Evolutionary conservation across 2,329 filamentous ascomycete species (phyloP).

Genomic region (Diaporthe eres): DNA sequence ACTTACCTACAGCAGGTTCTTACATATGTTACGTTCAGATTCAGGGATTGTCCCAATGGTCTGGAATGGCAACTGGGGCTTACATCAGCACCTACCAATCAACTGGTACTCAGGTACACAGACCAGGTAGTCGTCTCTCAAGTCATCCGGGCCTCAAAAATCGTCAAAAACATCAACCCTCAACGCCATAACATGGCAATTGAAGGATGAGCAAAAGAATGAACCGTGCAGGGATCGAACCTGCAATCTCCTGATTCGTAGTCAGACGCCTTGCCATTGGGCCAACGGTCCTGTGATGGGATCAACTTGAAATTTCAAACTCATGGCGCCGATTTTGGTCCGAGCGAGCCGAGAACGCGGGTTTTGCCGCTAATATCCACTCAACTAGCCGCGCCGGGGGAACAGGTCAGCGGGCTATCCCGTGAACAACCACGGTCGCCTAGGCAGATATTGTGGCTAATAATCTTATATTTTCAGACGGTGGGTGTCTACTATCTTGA

Average conservation of each 20-base stretch:
- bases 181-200: accelerated
- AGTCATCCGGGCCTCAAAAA: not conserved
- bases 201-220: not conserved
- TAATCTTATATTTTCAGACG: not conserved
- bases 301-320: not conserved
- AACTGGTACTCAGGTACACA: not conserved
- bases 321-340: accelerated
- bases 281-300: conserved; percentile 44
- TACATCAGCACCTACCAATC: not conserved
- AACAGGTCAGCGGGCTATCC: not conserved
- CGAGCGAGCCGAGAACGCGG: not conserved
- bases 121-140: not conserved
- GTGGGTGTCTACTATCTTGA: too few species aligned
- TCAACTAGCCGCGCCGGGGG: not conserved
- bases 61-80: not conserved
- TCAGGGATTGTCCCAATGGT: not conserved
- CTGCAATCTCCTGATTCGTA: conserved; percentile 56
- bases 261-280: conserved; percentile 55
- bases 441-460: not conserved
- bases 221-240: conserved; percentile 53
- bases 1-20: too few species aligned
- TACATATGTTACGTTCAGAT: too few species aligned
- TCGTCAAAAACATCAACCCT: not conserved
- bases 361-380: not conserved
- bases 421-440: too few species aligned